Conservation (phyloP, 352 stramenopile genomes). For the Globisporangium parvum region DNA sequence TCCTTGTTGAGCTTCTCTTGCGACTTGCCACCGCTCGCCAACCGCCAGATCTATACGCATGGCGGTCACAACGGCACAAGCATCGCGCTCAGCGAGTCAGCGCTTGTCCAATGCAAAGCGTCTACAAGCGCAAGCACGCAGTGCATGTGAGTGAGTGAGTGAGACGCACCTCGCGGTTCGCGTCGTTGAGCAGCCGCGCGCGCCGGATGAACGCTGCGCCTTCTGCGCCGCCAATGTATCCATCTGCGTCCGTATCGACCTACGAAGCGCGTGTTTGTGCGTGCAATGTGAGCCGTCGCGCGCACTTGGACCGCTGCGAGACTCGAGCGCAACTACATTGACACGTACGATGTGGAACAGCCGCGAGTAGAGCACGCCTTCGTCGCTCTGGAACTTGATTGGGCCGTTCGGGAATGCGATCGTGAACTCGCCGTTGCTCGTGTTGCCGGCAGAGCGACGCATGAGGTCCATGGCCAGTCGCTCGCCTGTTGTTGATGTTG, state of each 20-base stretch:
- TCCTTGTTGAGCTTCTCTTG: constrained; percentile 85
- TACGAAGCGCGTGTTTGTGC: constrained; percentile 10
- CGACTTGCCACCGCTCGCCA: constrained; percentile 85
- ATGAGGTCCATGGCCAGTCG: constrained; percentile 11
- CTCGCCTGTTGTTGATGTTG: not conserved
- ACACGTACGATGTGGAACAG: constrained; percentile 80
- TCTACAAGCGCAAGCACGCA: not conserved
- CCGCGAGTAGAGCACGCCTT: constrained; percentile 73
- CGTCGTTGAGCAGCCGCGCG: constrained; percentile 73
- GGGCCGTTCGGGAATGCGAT: constrained; percentile 77
- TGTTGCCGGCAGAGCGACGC: constrained; percentile 14
- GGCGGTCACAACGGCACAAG: no score
- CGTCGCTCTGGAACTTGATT: constrained; percentile 82
- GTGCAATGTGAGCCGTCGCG: not conserved
- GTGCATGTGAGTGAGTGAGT: no score
- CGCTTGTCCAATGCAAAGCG: not conserved
- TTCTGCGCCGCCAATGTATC: constrained; percentile 65
- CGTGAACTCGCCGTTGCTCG: constrained; percentile 54
- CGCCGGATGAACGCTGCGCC: constrained; percentile 79
- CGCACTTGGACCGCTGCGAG: not conserved
- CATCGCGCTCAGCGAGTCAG: not conserved
- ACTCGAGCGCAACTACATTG: not conserved
- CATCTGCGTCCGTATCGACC: constrained; percentile 77
- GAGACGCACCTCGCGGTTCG: constrained; percentile 63
- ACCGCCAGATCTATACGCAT: constrained; percentile 62